Conservation (phyloP, 1,139 yeast genomes). For the Saccharomyces hybrid region DNA sequence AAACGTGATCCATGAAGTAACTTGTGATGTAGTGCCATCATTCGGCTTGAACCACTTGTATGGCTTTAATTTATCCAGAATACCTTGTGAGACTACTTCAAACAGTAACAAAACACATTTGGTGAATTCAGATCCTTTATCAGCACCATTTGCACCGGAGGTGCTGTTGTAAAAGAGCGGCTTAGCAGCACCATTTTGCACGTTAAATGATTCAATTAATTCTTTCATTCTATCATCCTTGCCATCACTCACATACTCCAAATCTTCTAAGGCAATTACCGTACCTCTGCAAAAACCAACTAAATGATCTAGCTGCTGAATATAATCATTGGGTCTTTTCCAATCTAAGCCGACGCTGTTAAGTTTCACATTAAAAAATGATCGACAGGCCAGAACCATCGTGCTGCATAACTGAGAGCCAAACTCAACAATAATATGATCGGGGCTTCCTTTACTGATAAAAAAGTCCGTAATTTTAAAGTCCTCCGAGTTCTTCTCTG, state of each 20-base stretch:
- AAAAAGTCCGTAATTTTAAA: background rate
- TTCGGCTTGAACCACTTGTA: slow-evolving; percentile 23
- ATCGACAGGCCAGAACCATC: slow-evolving; percentile 18
- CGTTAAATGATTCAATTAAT: background rate
- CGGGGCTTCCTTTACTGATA: background rate
- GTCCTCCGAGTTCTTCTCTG: background rate
- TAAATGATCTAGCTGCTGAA: slow-evolving; percentile 17
- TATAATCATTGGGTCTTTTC: slow-evolving; percentile 24
- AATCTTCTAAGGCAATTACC: slow-evolving; percentile 10
- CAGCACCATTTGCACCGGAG: background rate
- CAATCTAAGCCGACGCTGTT: slow-evolving; percentile 9
- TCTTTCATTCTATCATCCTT: slow-evolving; percentile 9
- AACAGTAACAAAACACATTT: slow-evolving; percentile 3
- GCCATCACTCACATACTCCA: background rate
- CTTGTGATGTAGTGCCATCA: slow-evolving; percentile 16
- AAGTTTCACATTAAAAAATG: slow-evolving; percentile 17
- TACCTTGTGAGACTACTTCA: background rate
- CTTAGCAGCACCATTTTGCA: background rate
- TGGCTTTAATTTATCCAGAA: slow-evolving; percentile 4
- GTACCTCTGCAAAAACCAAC: slow-evolving; percentile 19
- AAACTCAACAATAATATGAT: slow-evolving; percentile 14
- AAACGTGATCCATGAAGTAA: slow-evolving; percentile 24
- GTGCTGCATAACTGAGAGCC: slow-evolving; percentile 18
- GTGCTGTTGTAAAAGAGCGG: slow-evolving; percentile 1
- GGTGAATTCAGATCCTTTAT: slow-evolving; percentile 6